These are phyloP conservation scores for Phialocephala sp. DNA, from an alignment of 2,329 filamentous ascomycete species.

Conservation along the genomic window DNA sequence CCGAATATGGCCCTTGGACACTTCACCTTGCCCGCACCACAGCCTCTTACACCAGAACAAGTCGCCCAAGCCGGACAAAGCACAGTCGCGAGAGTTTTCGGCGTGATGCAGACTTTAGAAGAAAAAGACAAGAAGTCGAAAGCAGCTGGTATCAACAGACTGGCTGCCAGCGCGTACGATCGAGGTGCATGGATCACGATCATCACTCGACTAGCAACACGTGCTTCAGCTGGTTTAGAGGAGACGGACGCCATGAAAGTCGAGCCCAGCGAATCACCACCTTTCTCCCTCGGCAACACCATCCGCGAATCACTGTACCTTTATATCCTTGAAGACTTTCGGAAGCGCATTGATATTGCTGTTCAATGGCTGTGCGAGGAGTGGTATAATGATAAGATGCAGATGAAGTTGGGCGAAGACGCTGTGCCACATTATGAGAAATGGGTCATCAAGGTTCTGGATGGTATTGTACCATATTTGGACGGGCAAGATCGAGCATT, in stretches of 20 bases:
- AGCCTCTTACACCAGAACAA: constrained; percentile 72
- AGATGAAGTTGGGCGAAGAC: constrained; percentile 50
- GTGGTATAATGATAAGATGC: constrained; percentile 89
- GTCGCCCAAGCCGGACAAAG: constrained; percentile 76
- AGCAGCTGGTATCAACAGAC: constrained; percentile 76
- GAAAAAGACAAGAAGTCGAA: constrained; percentile 68
- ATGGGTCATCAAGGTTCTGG: constrained; percentile 81
- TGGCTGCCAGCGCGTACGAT: constrained; percentile 84
- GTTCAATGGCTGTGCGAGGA: constrained; percentile 96
- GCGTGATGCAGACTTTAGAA: constrained; percentile 76
- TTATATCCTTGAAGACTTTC: constrained; percentile 92
- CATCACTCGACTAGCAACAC: constrained; percentile 82
- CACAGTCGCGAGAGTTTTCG: constrained; percentile 78
- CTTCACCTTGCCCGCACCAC: constrained; percentile 81
- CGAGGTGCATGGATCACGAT: constrained; percentile 91
- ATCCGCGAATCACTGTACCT: constrained; percentile 83
- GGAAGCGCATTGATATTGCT: constrained; percentile 84
- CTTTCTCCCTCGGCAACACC: constrained; percentile 62
- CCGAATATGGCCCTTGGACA: constrained; percentile 64
- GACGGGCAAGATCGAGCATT: constrained; percentile 89
- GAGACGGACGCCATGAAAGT: constrained; percentile 58
- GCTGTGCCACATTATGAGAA: constrained; percentile 74
- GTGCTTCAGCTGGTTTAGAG: constrained; percentile 74
- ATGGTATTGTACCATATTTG: constrained; percentile 89
- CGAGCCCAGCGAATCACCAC: constrained; percentile 52